Base-by-base conservation (phyloP, 2,329 filamentous ascomycete species). In the Sporothrix brunneoviolacea region DNA sequence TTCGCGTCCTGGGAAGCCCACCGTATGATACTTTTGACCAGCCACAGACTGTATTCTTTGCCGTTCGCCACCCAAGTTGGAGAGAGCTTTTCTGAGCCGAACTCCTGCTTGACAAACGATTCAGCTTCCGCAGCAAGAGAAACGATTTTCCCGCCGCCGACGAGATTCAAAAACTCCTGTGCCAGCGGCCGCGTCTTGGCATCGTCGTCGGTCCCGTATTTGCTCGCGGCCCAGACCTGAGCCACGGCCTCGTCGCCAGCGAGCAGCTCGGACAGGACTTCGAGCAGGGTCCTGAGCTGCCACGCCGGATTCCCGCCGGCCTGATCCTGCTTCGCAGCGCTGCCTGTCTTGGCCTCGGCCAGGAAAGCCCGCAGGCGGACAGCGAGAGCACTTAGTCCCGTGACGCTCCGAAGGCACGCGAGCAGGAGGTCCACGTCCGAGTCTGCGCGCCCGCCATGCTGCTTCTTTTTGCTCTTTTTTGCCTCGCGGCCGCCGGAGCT, bases 361-460 rank as follows among this genome's bases (percentile, higher is more conserved):
- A 83, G 74, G 16, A 88, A 69, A 18, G 76, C 72, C 53, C 79
- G 82, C 27, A 95, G 68, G 48, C 84, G 80, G n/a, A 82, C 75
- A 9, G 90, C 64, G 24, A 91, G 63, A n/a, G 87, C 85, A 54
- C 89, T 91, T 28, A 95, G 65, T 0, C 90, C 91, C 3, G 84
- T 76, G 15, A 93, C 72, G 61, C 83, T 95, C 51, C 75, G 76
- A 5, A 98, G 69, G 60, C 83, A 88, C 53, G 68, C 65, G 1
- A 87, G 58, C 15, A 97, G 68, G 2, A 77, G 65, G 36, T 68
- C 64, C 1, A 77, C 64, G 36, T 68, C 64, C 1, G 72, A 58
- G 35, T 76, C 75, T 21, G 58, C 57, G 64, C 12, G n/a, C 4
- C 19, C 6, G 2, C 10, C 13, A 4, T 15, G 19, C 10, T 48